These are phyloP conservation scores for Gastrolobium villosum DNA, from an alignment of 306 rosid species.

Conservation along the genomic window DNA sequence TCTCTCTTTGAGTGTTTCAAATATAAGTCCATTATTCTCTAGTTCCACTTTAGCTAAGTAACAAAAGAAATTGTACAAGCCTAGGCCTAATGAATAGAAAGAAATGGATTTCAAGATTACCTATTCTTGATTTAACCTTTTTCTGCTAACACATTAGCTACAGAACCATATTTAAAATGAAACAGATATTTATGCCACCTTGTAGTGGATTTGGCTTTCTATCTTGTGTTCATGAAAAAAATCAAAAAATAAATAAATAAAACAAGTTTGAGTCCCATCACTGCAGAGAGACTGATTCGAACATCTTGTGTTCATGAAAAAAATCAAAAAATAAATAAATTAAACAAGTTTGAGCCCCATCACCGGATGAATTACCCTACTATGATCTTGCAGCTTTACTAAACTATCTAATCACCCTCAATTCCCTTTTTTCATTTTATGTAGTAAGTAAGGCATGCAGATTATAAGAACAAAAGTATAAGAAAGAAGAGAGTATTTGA, in stretches of 20 bases:
- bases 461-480: slow-evolving; percentile 20
- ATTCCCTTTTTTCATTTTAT: not conserved
- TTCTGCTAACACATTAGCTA: slow-evolving; percentile 32
- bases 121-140: slow-evolving; percentile 32
- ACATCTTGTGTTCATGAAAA: too few relatives aligned
- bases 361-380: slow-evolving; percentile 10
- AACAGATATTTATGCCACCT: slow-evolving; percentile 5
- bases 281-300: too few relatives aligned
- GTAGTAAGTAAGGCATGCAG: not conserved
- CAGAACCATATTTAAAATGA: slow-evolving; percentile 29
- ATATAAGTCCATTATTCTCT: slow-evolving; percentile 43
- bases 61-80: slow-evolving; percentile 21
- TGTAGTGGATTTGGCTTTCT: not conserved
- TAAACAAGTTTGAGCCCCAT: not conserved
- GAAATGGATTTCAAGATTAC: slow-evolving; percentile 37
- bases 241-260: not conserved
- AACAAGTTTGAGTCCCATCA: not conserved
- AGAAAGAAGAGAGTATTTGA: not conserved
- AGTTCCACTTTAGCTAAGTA: slow-evolving; percentile 41
- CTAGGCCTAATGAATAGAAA: slow-evolving; percentile 38
- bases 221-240: not conserved
- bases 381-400: not conserved
- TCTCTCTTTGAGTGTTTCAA: slow-evolving; percentile 56
- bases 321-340: not conserved
- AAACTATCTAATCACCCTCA: slow-evolving; percentile 14